Percentiles rank a stretch among this genome's conserved stretches.
Conservation (phyloP, 495 filamentous ascomycete genomes). For the Penicilliopsis zonata region DNA sequence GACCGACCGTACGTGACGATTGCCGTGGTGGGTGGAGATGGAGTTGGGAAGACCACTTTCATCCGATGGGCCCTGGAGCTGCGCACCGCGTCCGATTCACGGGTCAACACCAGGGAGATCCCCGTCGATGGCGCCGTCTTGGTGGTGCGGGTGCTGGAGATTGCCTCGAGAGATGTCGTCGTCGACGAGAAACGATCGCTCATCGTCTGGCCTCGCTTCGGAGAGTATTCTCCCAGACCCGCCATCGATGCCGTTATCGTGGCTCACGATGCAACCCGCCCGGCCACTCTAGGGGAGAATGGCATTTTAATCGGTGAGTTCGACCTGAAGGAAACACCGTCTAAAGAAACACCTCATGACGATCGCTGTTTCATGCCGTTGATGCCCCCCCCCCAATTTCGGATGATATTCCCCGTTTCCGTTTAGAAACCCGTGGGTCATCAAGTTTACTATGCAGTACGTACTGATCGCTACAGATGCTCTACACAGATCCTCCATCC, state of each 20-base stretch:
- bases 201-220: conserved; percentile 72
- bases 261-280: conserved; percentile 74
- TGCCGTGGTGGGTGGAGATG: conserved; percentile 67
- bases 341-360: no score
- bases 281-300: conserved; percentile 53
- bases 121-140: conserved; percentile 66
- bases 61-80: conserved; percentile 69
- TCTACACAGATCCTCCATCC: conserved; percentile 52
- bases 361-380: no score
- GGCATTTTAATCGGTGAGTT: conserved; percentile 61
- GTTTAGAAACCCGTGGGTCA: no score
- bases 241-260: conserved; percentile 73
- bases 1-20: conserved; percentile 56
- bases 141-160: conserved; percentile 70
- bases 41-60: conserved; percentile 84
- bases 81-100: conserved; percentile 42
- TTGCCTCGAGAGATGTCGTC: conserved; percentile 32
- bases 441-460: no score
- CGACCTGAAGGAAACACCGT: no score
- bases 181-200: conserved; percentile 39
- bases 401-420: no score
- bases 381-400: no score
- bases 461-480: conserved; percentile 43
- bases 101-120: conserved; percentile 55
- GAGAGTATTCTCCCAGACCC: conserved; percentile 52